Percentiles rank a stretch among this genome's conserved stretches.
Evolutionary conservation across 2,329 filamentous ascomycete species (phyloP).

Genomic region (Ilyonectria sp.): DNA sequence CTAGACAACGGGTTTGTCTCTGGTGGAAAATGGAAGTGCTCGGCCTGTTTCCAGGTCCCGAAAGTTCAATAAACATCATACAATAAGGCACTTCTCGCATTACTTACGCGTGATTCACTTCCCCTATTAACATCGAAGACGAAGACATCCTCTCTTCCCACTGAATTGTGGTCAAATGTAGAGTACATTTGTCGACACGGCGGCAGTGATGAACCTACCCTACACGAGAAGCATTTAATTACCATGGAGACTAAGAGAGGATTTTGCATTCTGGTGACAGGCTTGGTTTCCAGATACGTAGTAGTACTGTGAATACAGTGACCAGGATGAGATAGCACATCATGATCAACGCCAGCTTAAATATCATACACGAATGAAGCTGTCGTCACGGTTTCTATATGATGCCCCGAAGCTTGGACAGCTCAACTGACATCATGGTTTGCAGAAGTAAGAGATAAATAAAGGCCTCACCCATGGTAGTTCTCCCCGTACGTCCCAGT

Average conservation of each 20-base stretch:
- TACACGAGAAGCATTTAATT: background rate
- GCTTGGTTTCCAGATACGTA: too few relatives aligned
- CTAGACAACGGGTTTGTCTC: too few relatives aligned
- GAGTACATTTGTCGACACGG: too few relatives aligned
- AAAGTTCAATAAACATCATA: too few relatives aligned
- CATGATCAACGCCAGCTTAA: background rate
- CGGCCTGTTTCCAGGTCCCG: background rate
- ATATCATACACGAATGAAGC: background rate
- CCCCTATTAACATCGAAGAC: background rate
- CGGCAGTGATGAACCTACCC: too few relatives aligned
- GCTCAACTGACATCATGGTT: slow-evolving; percentile 16
- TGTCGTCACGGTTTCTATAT: slow-evolving; percentile 7
- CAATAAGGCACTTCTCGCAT: too few relatives aligned
- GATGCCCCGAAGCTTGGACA: background rate
- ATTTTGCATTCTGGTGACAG: too few relatives aligned
- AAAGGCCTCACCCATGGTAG: slow-evolving; percentile 18
- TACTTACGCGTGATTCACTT: background rate
- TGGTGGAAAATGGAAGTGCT: background rate
- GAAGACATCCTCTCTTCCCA: background rate
- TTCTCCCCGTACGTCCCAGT: slow-evolving; percentile 22
- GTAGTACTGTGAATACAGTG: too few relatives aligned
- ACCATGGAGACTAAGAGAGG: too few relatives aligned
- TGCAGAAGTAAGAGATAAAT: slow-evolving; percentile 23
- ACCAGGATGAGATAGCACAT: background rate
- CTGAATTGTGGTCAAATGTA: too few relatives aligned